Conservation (phyloP, 345 rosid species). For the Geranium rotundifolium region DNA sequence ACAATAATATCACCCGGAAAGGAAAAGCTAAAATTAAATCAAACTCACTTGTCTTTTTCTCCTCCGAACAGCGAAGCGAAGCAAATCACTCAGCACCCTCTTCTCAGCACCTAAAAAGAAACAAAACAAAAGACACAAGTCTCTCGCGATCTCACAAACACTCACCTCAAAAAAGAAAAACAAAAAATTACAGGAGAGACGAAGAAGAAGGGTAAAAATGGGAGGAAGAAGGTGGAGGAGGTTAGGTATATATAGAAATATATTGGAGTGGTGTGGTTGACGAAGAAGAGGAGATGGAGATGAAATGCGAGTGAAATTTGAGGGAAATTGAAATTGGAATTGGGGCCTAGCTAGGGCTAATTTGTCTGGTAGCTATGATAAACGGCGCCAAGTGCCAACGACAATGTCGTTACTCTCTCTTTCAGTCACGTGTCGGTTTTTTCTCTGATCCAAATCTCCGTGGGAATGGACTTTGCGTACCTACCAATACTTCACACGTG, state of each 20-base stretch:
- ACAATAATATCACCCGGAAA: background rate
- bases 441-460: background rate
- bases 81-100: background rate
- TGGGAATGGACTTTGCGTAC: background rate
- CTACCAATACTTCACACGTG: background rate
- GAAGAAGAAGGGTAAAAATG: slow-evolving; percentile 1
- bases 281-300: slow-evolving; percentile 4
- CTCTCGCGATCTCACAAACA: background rate
- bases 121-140: no score
- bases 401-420: background rate
- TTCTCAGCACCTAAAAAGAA: no score
- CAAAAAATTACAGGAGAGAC: background rate
- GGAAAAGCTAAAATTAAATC: no score
- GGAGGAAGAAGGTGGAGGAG: slow-evolving; percentile 1
- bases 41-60: background rate
- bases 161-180: background rate
- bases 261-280: background rate
- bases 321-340: slow-evolving; percentile 1
- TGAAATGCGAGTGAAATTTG: slow-evolving; percentile 8
- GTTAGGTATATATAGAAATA: slow-evolving; percentile 6
- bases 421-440: slow-evolving; percentile 5
- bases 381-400: background rate
- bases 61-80: background rate
- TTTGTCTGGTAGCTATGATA: background rate
- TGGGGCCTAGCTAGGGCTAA: no score